Percentiles rank a stretch among this genome's conserved stretches.
phyloP scores from a whole-genome alignment of 1,284 basidiomycete genomes.

The Apiotrichum domesticum region DNA sequence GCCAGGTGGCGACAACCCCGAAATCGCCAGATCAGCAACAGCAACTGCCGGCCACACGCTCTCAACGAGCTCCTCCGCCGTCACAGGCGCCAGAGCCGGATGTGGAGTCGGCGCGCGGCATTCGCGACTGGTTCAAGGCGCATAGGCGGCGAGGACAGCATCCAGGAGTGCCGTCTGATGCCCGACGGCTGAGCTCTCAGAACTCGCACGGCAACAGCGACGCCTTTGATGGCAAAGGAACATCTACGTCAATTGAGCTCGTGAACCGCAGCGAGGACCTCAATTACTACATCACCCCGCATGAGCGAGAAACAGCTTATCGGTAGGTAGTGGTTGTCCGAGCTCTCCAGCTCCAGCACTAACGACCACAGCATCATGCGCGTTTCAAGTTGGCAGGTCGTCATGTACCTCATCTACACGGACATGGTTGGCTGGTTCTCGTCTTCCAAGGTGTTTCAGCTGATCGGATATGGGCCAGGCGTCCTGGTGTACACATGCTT shows the following conservation, averaged over 20 bases:
- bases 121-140: too few species aligned
- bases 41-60: neutral
- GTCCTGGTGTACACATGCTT: conserved; percentile 21
- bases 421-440: conserved; percentile 41
- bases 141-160: too few species aligned
- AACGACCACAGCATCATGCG: conserved; percentile 12
- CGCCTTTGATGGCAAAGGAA: too few species aligned
- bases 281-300: neutral
- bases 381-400: conserved; percentile 15
- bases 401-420: conserved; percentile 18
- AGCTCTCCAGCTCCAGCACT: too few species aligned
- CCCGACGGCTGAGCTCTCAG: too few species aligned
- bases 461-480: conserved; percentile 26
- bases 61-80: too few species aligned
- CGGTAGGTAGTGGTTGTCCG: neutral
- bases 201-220: too few species aligned
- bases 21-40: neutral
- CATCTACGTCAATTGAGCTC: neutral
- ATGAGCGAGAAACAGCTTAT: neutral
- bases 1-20: neutral
- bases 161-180: too few species aligned
- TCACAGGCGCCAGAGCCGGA: too few species aligned
- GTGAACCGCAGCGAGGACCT: neutral
- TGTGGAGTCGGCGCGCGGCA: neutral
- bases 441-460: conserved; percentile 33